Percentiles rank a stretch among this genome's conserved stretches.
Evolutionary conservation across 169 alveolate genomes (phyloP).

Genomic region (Plasmodium knowlesi): DNA sequence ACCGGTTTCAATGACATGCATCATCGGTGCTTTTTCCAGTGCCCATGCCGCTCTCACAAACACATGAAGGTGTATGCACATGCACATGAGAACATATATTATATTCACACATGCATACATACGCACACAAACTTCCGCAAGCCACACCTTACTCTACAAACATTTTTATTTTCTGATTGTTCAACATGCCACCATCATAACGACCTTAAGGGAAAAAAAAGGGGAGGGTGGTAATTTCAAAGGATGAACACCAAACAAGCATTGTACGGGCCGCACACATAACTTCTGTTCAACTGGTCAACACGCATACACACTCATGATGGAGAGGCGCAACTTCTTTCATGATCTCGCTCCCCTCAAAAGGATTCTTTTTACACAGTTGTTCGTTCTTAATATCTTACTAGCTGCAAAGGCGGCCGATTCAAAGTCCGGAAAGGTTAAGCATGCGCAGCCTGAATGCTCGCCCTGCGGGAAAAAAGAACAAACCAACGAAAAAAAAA

Average conservation of each 20-base stretch:
- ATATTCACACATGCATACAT: neutral
- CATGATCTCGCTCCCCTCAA: neutral
- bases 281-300: neutral
- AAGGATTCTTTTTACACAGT: neutral
- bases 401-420: constrained; percentile 68
- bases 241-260: neutral
- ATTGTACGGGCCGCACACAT: neutral
- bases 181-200: constrained; percentile 68
- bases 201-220: constrained; percentile 34
- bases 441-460: constrained; percentile 65
- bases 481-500: constrained; percentile 12
- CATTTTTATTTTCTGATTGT: constrained; percentile 63
- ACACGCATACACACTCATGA: constrained; percentile 4
- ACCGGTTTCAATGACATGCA: neutral
- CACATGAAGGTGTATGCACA: neutral
- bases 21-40: neutral
- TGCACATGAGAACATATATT: neutral
- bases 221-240: neutral
- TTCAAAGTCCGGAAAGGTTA: constrained; percentile 61
- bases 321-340: neutral
- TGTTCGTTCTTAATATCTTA: constrained; percentile 15
- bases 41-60: neutral
- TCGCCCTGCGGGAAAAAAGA: constrained; percentile 31
- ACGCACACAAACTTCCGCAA: neutral
- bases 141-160: constrained; percentile 42